Percentiles rank a stretch among this genome's conserved stretches.
These are phyloP conservation scores for Aquanectria penicillioides DNA, from an alignment of 2,329 filamentous ascomycete genomes.

Conservation along the genomic window DNA sequence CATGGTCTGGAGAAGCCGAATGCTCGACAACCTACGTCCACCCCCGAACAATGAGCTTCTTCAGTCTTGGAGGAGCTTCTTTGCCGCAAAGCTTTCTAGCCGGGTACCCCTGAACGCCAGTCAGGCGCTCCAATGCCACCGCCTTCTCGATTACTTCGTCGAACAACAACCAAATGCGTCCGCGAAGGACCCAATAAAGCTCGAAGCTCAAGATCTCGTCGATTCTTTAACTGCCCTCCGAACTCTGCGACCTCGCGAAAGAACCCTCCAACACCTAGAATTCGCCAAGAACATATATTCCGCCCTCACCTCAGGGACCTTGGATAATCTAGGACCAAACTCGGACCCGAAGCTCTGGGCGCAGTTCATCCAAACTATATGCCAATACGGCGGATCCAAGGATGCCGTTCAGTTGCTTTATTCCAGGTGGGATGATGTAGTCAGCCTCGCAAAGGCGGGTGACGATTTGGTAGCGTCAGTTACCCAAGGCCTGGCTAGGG, in stretches of 20 bases:
- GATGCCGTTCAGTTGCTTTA: conserved; percentile 61
- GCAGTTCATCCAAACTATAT: conserved; percentile 54
- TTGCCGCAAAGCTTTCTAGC: conserved; percentile 63
- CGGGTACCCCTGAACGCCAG: conserved; percentile 67
- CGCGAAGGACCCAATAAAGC: conserved; percentile 41
- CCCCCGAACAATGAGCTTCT: conserved; percentile 72
- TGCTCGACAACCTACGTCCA: conserved; percentile 70
- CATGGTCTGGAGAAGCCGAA: conserved; percentile 72
- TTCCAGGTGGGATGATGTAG: conserved; percentile 42
- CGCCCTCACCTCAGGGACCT: conserved; percentile 32
- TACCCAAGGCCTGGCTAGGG: conserved; percentile 67
- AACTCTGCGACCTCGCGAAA: conserved; percentile 53
- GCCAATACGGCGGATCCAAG: conserved; percentile 62
- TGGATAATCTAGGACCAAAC: conserved; percentile 27
- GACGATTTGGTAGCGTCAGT: conserved; percentile 43
- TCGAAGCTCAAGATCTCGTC: conserved; percentile 44
- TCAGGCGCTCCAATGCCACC: conserved; percentile 67
- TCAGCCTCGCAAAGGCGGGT: conserved; percentile 31
- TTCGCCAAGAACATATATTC: conserved; percentile 58
- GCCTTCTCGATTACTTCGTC: conserved; percentile 70
- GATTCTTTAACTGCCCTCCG: conserved; percentile 57
- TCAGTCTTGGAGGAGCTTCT: conserved; percentile 72
- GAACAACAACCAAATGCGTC: conserved; percentile 34
- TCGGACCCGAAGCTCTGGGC: conserved; percentile 42
- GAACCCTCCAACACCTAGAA: conserved; percentile 56